A percentile compares a stretch with the other conserved stretches of the same genome.
phyloP scores from a whole-genome alignment of 345 rosid genomes.

The Euphorbia peplus region DNA sequence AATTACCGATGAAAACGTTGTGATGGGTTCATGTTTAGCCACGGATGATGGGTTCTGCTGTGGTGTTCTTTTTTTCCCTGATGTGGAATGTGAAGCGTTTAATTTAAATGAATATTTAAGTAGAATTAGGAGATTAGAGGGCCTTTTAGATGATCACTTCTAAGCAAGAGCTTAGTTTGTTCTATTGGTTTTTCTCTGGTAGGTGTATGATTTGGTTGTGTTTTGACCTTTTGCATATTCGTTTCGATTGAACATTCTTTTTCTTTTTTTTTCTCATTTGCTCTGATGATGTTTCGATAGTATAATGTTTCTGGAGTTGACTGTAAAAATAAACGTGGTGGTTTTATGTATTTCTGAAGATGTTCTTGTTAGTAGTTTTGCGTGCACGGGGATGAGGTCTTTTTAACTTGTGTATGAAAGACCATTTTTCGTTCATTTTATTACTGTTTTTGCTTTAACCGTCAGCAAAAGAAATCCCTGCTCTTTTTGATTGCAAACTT shows the following conservation, averaged over 20 bases:
- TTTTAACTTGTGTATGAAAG: too few species aligned
- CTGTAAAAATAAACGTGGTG: too few species aligned
- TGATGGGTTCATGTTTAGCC: neutral
- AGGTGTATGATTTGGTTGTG: neutral
- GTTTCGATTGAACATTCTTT: conserved; percentile 5
- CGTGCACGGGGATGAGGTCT: too few species aligned
- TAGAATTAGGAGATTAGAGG: conserved; percentile 6
- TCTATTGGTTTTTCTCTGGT: conserved; percentile 7
- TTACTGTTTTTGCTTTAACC: too few species aligned
- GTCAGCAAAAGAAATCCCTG: too few species aligned
- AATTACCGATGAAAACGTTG: neutral
- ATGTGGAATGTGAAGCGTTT: conserved; percentile 12
- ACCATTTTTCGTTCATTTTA: too few species aligned
- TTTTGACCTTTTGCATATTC: neutral
- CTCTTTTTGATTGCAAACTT: too few species aligned
- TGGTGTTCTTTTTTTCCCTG: conserved; percentile 15
- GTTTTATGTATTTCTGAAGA: neutral
- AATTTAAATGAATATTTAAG: neutral
- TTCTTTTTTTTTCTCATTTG: conserved; percentile 1
- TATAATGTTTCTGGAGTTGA: too few species aligned
- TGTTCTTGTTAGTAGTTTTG: too few species aligned
- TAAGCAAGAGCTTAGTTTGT: neutral
- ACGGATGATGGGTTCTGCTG: conserved; percentile 16
- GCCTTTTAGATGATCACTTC: too few species aligned
- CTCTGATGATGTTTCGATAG: neutral